Evolutionary conservation across 2,329 filamentous ascomycete species (phyloP), one percentile per base, ranked within the genome.

Genomic region (Rasamsonia emersonii): DNA sequence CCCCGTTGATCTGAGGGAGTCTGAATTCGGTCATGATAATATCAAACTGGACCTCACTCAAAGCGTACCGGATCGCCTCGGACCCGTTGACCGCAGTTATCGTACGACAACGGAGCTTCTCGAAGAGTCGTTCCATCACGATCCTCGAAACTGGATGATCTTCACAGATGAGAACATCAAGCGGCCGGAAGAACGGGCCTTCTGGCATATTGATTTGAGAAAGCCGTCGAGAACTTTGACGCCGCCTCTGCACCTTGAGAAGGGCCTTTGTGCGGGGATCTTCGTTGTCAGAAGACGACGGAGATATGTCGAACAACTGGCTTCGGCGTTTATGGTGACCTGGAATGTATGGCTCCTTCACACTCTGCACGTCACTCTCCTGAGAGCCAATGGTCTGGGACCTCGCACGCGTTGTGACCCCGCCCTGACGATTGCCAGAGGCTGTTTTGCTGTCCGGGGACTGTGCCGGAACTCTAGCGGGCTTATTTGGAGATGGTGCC

Each of bases 11-110:
- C 51, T 93, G 86, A 7, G 91, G 89, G 27, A 98, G 68, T 55
- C 89, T 93, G 64, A 86, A 95, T 60, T 98, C 91, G 59, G 94
- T 89, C 68, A 98, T 91, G 54, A 98, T 95, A 47, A 95, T 86
- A 59, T 98, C 91, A 52, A 96, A 98, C 52, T 96, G 93, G 53
- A 98, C 89, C 53, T 96, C 89, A 51, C 89, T 89, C 70, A 93
- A 84, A 17, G 91, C 86, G 59, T 91, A 94, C 14, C 89, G 78
- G 48, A 94, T 81, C 8, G 89, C 91, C 53, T 98, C 91, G 0
- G 85, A 80, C 1, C 91, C 91, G 46, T 88, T 94, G 3, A 80
- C 73, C 4, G 91, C 89, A 3, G 85, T 86, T 49, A 98, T 91
- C 6, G 89, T 95, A 24, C 91, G 83, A 50, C 91, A 98, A 20